These are phyloP conservation scores for Paramecium biaurelia DNA, from an alignment of 73 alveolate species.

Conservation along the genomic window DNA sequence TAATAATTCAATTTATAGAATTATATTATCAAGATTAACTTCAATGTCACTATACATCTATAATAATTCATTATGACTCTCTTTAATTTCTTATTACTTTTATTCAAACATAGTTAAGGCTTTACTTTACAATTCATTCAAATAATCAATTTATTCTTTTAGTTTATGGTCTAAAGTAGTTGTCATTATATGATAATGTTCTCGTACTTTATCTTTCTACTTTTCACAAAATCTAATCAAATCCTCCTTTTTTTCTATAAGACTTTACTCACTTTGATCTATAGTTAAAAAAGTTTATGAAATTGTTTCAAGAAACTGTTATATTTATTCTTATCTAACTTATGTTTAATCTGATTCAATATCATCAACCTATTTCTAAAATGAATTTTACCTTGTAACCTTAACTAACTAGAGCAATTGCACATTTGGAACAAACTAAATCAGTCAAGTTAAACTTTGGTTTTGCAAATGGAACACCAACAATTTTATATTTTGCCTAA, in stretches of 20 bases:
- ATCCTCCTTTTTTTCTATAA: conserved; percentile 15
- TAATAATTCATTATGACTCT: not conserved
- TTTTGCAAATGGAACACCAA: conserved; percentile 3
- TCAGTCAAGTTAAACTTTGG: conserved; percentile 38
- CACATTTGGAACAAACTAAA: conserved; percentile 41
- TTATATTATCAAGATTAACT: conserved; percentile 27
- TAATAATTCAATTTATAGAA: not conserved
- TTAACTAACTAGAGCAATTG: not conserved
- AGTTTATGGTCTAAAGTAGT: not conserved
- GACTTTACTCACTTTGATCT: not conserved
- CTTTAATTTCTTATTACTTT: not conserved
- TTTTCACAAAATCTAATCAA: conserved; percentile 19
- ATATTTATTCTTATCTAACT: conserved; percentile 15
- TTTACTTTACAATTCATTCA: not conserved
- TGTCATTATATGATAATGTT: conserved; percentile 6
- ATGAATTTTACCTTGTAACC: not conserved
- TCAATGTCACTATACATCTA: conserved; percentile 43
- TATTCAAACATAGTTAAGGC: not conserved
- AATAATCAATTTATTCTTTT: conserved; percentile 29
- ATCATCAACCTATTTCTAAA: not conserved
- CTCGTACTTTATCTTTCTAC: conserved; percentile 5
- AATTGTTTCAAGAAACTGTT: conserved; percentile 25
- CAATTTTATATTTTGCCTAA: conserved; percentile 41
- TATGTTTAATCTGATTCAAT: not conserved
- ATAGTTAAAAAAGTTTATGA: not conserved